Evolutionary conservation across 139 green algal species (phyloP).

Genomic region (Auxenochlorella pyrenoidosa): DNA sequence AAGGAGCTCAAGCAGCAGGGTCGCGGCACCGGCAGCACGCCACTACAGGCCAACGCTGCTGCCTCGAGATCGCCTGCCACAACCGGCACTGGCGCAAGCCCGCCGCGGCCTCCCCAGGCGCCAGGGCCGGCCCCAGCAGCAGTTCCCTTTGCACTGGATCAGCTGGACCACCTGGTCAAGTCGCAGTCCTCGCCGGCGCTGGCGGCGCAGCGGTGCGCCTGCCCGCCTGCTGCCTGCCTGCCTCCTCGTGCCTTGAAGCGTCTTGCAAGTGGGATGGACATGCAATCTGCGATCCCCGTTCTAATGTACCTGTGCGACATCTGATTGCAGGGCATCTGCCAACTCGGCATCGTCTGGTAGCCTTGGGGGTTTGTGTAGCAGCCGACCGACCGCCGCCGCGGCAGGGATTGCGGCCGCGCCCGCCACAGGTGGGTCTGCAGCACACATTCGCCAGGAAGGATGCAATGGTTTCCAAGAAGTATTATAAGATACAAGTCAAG

Average conservation of each 20-base stretch:
- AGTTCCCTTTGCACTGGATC: neutral
- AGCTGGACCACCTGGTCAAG: conserved; percentile 11
- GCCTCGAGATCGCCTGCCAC: neutral
- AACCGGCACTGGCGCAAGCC: conserved; percentile 1
- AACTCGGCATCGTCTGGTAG: neutral
- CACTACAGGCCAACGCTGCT: neutral
- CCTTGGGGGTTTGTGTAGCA: neutral
- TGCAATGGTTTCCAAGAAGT: too few relatives aligned
- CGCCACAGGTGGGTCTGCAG: too few relatives aligned
- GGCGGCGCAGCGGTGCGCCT: conserved; percentile 10
- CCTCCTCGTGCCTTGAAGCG: neutral
- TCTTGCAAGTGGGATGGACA: too few relatives aligned
- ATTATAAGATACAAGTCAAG: too few relatives aligned
- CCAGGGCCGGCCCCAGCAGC: too few relatives aligned
- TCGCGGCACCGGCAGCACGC: neutral
- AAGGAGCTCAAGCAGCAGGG: conserved; percentile 34
- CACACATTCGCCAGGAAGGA: too few relatives aligned
- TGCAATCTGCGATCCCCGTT: too few relatives aligned
- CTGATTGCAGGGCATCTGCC: neutral
- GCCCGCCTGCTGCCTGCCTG: neutral
- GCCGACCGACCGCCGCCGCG: neutral
- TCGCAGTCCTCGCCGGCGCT: conserved; percentile 2
- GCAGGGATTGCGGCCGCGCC: neutral
- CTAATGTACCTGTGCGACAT: neutral
- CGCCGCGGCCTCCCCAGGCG: neutral